Base-by-base conservation (phyloP, 352 stramenopile genomes). In the Blastocystis sp. region DNA sequence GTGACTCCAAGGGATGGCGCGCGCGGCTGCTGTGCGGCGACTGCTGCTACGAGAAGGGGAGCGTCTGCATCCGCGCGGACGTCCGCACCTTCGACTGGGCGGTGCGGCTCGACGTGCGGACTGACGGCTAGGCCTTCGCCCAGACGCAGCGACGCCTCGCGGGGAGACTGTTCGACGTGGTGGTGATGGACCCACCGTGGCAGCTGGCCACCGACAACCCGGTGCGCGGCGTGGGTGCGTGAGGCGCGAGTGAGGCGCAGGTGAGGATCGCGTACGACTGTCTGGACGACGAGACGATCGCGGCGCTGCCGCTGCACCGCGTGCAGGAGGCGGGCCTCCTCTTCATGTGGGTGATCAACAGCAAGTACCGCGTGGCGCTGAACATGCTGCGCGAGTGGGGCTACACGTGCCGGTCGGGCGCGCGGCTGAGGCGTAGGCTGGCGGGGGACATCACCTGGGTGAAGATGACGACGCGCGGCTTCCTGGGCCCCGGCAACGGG, bases 311-410 rank as follows among this genome's bases (percentile, higher is more conserved):
- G 41, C 76, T 91, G n/a, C 56, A 78, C 11, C 65, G 38, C 17
- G 66, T 91, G 1, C 89, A 91, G 53, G 77, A 64, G 9, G 88
- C 91, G 56, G 89, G 89, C 38, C 89, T 89, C 62, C 48, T 91
- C 1, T 91, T 91, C 66, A 48, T 91, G 38, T 91, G 89, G 89
- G 89, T 91, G n/a, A 91, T 91, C 41, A 91, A 91, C 62, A 89
- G 89, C n/a, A 91, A 91, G 62, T 91, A 90, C 77, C 84, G 89
- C 59, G 64, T 91, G n/a, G 89, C 89, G 10, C 77, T 91, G 23
- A 82, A 91, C 11, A 66, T 91, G 59, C 45, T 91, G 76, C 53
- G 90, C n/a, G 76, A 90, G 40, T 91, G 89, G 89, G 89, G 89
- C 1, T 91, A 84, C 53, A 84, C 74, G 74, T 84, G 53, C 21